These are phyloP conservation scores for Tetrapisispora namnaoensis DNA, from an alignment of 805 yeast species.

Conservation along the genomic window DNA sequence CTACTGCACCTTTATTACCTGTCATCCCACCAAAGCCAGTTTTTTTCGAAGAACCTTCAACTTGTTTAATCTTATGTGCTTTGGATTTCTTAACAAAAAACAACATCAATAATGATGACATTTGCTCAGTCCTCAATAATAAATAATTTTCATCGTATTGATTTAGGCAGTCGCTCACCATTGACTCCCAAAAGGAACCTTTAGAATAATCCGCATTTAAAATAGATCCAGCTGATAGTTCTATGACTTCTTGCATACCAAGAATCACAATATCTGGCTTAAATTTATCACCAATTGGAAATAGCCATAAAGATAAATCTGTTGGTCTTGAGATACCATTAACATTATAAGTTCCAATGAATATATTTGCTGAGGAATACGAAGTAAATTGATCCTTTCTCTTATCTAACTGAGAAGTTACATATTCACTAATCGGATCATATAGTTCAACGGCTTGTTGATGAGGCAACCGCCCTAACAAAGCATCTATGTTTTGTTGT, in stretches of 20 bases:
- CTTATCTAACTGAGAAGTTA: slow-evolving; percentile 46
- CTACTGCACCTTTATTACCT: slow-evolving; percentile 95
- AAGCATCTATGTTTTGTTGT: slow-evolving; percentile 79
- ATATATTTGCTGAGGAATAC: slow-evolving; percentile 48
- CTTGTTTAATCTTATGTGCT: slow-evolving; percentile 54
- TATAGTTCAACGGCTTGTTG: slow-evolving; percentile 63
- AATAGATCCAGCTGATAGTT: slow-evolving; percentile 83
- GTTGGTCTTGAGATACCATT: slow-evolving; percentile 56
- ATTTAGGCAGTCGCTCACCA: slow-evolving; percentile 55
- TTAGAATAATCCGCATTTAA: slow-evolving; percentile 75
- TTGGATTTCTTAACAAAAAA: slow-evolving; percentile 49
- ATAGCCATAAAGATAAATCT: slow-evolving; percentile 68
- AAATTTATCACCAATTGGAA: slow-evolving; percentile 52
- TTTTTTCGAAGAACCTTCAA: slow-evolving; percentile 89
- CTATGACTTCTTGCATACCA: slow-evolving; percentile 92
- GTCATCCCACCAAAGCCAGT: slow-evolving; percentile 96
- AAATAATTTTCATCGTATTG: slow-evolving; percentile 44
- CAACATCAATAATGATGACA: slow-evolving; percentile 57
- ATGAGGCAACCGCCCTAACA: slow-evolving; percentile 71
- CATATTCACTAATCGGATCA: slow-evolving; percentile 84
- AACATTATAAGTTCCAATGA: slow-evolving; percentile 80
- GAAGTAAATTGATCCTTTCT: slow-evolving; percentile 46
- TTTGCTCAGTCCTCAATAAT: slow-evolving; percentile 64
- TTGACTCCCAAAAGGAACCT: slow-evolving; percentile 68
- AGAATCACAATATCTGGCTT: slow-evolving; percentile 77